These are phyloP conservation scores for Xylaria digitata DNA, from an alignment of 2,329 filamentous ascomycete genomes.

Conservation along the genomic window DNA sequence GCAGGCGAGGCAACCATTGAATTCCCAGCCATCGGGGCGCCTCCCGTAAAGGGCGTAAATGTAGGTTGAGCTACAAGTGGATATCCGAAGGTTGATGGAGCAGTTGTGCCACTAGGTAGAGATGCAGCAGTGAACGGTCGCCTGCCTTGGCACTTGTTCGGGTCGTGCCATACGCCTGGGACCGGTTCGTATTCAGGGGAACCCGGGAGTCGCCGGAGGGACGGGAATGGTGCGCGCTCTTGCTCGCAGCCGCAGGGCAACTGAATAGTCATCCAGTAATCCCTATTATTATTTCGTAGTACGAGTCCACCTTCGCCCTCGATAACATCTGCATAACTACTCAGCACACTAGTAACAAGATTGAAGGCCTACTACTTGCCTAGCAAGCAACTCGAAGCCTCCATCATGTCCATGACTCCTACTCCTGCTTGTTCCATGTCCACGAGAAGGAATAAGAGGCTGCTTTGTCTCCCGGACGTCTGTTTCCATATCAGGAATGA, in stretches of 20 bases:
- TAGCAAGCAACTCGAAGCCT: background rate
- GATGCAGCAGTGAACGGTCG: no score
- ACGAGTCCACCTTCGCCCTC: background rate
- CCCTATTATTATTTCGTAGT: slow-evolving; percentile 14
- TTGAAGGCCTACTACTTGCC: background rate
- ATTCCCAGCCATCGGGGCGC: background rate
- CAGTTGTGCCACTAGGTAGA: background rate
- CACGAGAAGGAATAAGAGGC: slow-evolving; percentile 14
- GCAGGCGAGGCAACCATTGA: background rate
- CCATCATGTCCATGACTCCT: background rate
- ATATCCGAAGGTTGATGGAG: background rate
- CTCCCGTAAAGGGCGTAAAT: background rate
- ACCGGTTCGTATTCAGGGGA: background rate
- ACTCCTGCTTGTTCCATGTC: slow-evolving; percentile 14
- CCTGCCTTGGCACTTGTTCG: background rate
- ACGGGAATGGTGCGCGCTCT: slow-evolving; percentile 4
- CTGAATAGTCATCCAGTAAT: background rate
- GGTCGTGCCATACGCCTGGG: slow-evolving; percentile 21
- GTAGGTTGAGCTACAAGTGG: background rate
- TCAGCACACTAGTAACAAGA: slow-evolving; percentile 4
- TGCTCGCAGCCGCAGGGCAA: slow-evolving; percentile 20
- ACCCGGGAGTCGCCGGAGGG: background rate
- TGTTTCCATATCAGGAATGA: slow-evolving; percentile 24
- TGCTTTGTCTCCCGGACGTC: rapidly evolving
- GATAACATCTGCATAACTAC: slow-evolving; percentile 4